Evolutionary conservation across 768 basidiomycete species (phyloP).

Genomic region (Ephemerocybe angulata): DNA sequence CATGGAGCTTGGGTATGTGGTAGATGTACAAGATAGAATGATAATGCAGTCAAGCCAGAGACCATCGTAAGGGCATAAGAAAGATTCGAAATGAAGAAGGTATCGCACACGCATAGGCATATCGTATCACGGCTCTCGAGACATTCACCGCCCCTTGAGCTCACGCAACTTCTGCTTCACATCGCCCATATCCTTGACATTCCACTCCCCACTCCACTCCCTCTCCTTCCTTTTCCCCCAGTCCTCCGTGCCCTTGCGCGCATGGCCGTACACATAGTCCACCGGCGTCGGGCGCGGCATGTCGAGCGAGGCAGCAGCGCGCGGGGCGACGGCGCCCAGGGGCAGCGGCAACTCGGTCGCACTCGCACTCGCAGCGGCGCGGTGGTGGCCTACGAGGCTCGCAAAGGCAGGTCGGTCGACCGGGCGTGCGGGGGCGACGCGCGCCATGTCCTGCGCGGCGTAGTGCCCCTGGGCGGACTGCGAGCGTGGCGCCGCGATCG

Average conservation of each 20-base stretch:
- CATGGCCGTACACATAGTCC: constrained; percentile 5
- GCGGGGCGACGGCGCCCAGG: too few species aligned
- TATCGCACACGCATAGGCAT: not conserved
- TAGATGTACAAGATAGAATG: too few species aligned
- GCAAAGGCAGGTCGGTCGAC: not conserved
- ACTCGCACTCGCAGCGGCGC: not conserved
- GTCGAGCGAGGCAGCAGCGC: constrained; percentile 4
- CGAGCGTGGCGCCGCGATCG: too few species aligned
- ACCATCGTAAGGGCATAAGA: too few species aligned
- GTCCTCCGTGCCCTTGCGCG: constrained; percentile 8
- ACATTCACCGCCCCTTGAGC: constrained; percentile 6
- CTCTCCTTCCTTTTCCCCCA: constrained; percentile 29
- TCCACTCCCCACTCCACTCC: constrained; percentile 41
- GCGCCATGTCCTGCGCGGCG: not conserved
- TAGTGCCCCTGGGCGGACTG: not conserved
- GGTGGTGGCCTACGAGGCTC: not conserved
- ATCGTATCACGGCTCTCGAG: not conserved
- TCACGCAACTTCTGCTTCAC: constrained; percentile 28
- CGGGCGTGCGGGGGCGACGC: too few species aligned
- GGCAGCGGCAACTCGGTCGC: not conserved
- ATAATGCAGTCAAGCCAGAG: too few species aligned
- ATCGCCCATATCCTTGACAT: constrained; percentile 32
- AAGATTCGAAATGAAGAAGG: too few species aligned
- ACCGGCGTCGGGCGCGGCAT: not conserved
- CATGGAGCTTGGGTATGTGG: too few species aligned